phyloP scores from a whole-genome alignment of 257 asterid species.

The Mitragyna speciosa region DNA sequence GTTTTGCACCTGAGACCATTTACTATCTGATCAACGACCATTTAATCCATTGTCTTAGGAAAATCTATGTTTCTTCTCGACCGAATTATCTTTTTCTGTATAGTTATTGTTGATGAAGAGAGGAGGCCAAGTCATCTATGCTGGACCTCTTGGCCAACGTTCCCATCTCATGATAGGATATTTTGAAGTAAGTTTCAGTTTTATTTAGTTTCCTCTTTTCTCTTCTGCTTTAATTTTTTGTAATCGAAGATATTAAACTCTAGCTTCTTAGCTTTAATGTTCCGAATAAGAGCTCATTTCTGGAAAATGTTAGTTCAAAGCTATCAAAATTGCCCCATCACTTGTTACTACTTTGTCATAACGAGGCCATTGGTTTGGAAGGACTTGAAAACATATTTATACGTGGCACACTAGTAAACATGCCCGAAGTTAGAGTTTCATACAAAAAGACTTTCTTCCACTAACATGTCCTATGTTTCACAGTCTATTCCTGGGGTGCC shows the following conservation, averaged over 20 bases:
- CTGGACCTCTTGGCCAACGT: conserved; percentile 81
- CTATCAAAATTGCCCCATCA: background rate
- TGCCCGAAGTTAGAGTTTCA: background rate
- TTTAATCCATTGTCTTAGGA: background rate
- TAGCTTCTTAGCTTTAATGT: background rate
- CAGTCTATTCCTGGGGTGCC: conserved; percentile 82
- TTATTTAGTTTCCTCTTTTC: background rate
- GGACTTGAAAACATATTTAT: background rate
- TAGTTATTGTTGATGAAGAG: conserved; percentile 84
- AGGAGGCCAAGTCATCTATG: conserved; percentile 79
- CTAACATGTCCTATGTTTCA: background rate
- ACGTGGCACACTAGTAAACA: background rate
- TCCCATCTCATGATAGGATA: conserved; percentile 58
- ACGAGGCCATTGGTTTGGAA: background rate
- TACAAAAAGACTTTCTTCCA: background rate
- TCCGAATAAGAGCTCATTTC: background rate
- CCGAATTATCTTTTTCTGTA: conserved; percentile 11
- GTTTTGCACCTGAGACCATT: background rate
- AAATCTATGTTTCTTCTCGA: background rate
- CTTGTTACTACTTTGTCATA: background rate
- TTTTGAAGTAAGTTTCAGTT: conserved; percentile 59
- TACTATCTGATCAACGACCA: background rate
- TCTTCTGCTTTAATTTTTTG: background rate
- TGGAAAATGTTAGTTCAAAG: background rate
- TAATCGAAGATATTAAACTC: background rate